Percentiles rank a stretch among this genome's conserved stretches.
These are phyloP conservation scores for Nepenthes mirabilis DNA, from an alignment of 148 eudicot genomes.

Conservation along the genomic window DNA sequence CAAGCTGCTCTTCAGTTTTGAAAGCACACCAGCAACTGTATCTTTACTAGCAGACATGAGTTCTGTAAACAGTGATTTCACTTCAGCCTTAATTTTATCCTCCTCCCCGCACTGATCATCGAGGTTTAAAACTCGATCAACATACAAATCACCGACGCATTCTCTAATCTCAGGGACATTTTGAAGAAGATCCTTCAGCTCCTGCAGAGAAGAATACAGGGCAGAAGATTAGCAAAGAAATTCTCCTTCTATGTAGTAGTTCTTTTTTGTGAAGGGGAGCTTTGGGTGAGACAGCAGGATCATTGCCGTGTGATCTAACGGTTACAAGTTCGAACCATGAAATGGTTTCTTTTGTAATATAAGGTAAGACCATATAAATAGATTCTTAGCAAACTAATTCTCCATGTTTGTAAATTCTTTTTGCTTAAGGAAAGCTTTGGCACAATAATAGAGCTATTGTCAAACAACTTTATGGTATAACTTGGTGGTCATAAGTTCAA, in stretches of 20 bases:
- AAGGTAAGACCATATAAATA: too few relatives aligned
- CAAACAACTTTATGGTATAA: too few relatives aligned
- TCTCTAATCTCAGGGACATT: conserved; percentile 70
- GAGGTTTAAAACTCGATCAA: conserved; percentile 32
- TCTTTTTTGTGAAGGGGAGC: too few relatives aligned
- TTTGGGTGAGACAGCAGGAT: too few relatives aligned
- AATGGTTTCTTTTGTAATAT: too few relatives aligned
- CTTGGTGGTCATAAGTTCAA: too few relatives aligned
- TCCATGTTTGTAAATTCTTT: too few relatives aligned
- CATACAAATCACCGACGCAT: conserved; percentile 47
- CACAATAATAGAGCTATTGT: too few relatives aligned
- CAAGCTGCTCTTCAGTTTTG: conserved; percentile 55
- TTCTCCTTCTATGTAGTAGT: neutral
- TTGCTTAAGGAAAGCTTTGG: too few relatives aligned
- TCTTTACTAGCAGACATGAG: conserved; percentile 73
- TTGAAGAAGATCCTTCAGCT: conserved; percentile 53
- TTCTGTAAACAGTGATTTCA: conserved; percentile 46
- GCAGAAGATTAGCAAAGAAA: neutral
- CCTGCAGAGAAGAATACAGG: conserved; percentile 22
- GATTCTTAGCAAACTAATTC: too few relatives aligned
- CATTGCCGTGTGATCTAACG: too few relatives aligned
- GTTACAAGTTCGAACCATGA: too few relatives aligned
- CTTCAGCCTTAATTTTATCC: conserved; percentile 25
- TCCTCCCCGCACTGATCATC: conserved; percentile 35
- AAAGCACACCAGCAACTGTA: conserved; percentile 34